phyloP scores from a whole-genome alignment of 164 flowering plant species.

The Macadamia tetraphylla region DNA sequence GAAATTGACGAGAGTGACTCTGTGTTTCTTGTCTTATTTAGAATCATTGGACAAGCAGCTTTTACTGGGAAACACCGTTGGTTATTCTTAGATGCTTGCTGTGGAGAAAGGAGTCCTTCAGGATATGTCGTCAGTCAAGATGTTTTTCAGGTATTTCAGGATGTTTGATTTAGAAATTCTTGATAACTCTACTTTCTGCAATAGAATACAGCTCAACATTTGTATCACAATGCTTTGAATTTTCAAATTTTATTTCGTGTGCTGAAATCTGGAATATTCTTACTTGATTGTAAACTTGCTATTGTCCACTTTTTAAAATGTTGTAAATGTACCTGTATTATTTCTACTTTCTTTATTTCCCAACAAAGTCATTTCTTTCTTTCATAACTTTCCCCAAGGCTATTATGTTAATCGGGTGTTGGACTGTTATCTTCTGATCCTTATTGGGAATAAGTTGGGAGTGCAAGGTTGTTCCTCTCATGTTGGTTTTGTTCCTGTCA shows the following conservation, averaged over 20 bases:
- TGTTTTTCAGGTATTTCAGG: slow-evolving; percentile 35
- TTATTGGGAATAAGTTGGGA: not conserved
- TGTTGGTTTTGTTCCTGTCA: not conserved
- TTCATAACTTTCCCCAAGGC: not conserved
- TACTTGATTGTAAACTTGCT: not conserved
- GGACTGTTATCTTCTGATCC: not conserved
- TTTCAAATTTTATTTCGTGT: not conserved
- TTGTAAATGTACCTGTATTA: not conserved
- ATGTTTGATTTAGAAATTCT: not conserved
- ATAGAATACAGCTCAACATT: not conserved
- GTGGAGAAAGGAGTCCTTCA: slow-evolving; percentile 23
- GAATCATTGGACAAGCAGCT: slow-evolving; percentile 69
- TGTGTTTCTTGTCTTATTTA: slow-evolving; percentile 14
- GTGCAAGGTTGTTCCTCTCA: too few species aligned
- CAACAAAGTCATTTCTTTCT: not conserved
- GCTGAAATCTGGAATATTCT: not conserved
- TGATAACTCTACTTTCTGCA: not conserved
- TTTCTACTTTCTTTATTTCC: not conserved
- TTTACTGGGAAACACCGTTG: slow-evolving; percentile 53
- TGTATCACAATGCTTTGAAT: not conserved
- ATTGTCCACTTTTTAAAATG: not conserved
- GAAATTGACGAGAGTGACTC: slow-evolving; percentile 7
- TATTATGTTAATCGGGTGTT: not conserved
- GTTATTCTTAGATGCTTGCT: slow-evolving; percentile 46
- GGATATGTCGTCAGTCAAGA: slow-evolving; percentile 23